Evolutionary conservation across 306 rosid species (phyloP), one percentile per base, ranked within the genome.

Genomic region (Macrotyloma uniflorum): DNA sequence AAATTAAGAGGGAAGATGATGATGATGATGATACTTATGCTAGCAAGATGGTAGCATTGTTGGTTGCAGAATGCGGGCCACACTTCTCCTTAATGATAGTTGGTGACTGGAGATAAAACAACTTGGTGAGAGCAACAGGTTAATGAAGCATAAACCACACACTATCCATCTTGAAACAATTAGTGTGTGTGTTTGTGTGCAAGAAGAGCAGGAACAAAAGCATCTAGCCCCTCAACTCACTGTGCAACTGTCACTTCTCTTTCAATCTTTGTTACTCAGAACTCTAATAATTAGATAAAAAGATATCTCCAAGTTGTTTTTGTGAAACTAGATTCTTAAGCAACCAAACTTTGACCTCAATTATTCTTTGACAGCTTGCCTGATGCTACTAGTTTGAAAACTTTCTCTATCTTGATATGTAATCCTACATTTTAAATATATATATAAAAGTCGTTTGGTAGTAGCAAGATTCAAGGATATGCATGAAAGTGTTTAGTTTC

Each of bases 61-160:
- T 81, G 67, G 76, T 77, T 65, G 72, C 72, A 83, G 45, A 3
- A 28, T 76, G 80, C 7, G 51, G 74, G 62, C 67, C 83, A 81
- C 40, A 43, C 43, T 76, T 46, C 12, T 74, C 18, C 69, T 75
- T 46, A 46, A 51, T 70, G 61, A 77, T 59, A 68, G 72, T 67
- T 67, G 72, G 71, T 42, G 38, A 64, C 71, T 77, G 13, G 11
- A 79, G 16, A 59, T 28, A 62, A 20, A 79, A 72, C 84, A 79
- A 79, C 16, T 79, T 55, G 76, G 69, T 66, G 79, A 72, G 65
- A 80, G 85, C 59, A 77, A 80, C 85, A 30, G 49, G 12, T 80
- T 26, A 67, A 75, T 70, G 74, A 62, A 11, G 38, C 82, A 82
- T 82, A 72, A 65, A 23, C 82, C 74, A 23, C 79, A 82, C 76